Evolutionary conservation across 257 asterid species (phyloP).

Genomic region (Datura wrightii): DNA sequence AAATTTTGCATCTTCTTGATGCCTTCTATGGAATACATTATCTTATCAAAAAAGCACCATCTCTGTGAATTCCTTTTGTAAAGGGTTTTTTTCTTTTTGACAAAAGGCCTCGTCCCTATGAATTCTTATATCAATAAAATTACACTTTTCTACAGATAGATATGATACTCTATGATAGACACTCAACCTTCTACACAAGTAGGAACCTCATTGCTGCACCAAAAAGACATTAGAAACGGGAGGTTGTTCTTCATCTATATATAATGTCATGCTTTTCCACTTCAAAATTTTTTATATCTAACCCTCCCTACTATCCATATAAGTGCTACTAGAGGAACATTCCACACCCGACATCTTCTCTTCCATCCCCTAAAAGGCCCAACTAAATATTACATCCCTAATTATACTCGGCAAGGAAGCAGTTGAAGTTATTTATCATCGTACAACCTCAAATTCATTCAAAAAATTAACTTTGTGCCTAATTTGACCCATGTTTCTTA

Average conservation of each 20-base stretch:
- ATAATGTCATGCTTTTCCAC: not conserved
- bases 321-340: not conserved
- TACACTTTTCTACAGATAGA: not conserved
- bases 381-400: conserved; percentile 3
- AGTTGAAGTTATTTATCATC: not conserved
- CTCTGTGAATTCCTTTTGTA: not conserved
- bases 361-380: not conserved
- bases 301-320: not conserved
- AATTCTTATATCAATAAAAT: not conserved
- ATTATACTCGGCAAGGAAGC: not conserved
- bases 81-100: not conserved
- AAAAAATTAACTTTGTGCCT: not conserved
- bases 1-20: no score
- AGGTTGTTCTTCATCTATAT: not conserved
- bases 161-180: conserved; percentile 12
- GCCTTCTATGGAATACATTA: not conserved
- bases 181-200: not conserved
- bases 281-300: not conserved
- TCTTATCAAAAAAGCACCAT: not conserved
- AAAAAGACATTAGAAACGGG: not conserved
- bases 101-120: not conserved
- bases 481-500: not conserved
- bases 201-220: not conserved
- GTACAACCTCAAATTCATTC: not conserved
- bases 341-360: not conserved